Evolutionary conservation across 2,329 filamentous ascomycete species (phyloP).

Genomic region (Diaporthe sp.): DNA sequence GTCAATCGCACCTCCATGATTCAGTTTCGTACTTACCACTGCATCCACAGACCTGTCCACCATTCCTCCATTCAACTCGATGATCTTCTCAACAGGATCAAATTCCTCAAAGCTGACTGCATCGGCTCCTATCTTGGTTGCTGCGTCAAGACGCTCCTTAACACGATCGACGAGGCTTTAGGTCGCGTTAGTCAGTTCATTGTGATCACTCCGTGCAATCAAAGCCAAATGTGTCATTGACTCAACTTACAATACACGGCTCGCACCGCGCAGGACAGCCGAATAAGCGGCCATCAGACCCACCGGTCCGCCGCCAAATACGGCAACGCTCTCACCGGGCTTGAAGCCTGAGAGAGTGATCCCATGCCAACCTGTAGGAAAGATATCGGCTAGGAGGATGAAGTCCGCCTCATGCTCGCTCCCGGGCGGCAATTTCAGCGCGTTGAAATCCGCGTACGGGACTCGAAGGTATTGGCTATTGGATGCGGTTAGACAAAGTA

Average conservation of each 20-base stretch:
- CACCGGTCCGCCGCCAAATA: conserved; percentile 75
- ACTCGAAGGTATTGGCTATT: conserved; percentile 69
- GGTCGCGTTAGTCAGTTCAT: background rate
- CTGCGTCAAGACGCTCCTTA: conserved; percentile 68
- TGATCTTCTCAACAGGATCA: conserved; percentile 72
- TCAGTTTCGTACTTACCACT: conserved; percentile 51
- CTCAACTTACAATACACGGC: conserved; percentile 59
- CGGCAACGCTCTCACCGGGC: conserved; percentile 71
- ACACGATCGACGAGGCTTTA: conserved; percentile 70
- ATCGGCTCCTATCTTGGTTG: conserved; percentile 72
- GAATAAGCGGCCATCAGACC: conserved; percentile 77
- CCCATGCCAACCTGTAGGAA: conserved; percentile 64
- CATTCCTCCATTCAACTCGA: conserved; percentile 68
- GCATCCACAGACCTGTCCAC: conserved; percentile 75
- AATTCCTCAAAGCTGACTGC: conserved; percentile 72
- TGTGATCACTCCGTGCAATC: too few species aligned
- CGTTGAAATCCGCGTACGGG: conserved; percentile 77
- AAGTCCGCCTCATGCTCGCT: conserved; percentile 73
- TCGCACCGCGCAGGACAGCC: conserved; percentile 70
- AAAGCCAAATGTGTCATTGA: too few species aligned
- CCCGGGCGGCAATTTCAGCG: conserved; percentile 70
- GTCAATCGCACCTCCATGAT: background rate
- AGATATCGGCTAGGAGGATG: conserved; percentile 46
- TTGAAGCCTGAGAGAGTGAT: conserved; percentile 69
- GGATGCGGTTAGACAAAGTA: background rate